Percentiles rank a stretch among this genome's conserved stretches.
These are phyloP conservation scores for Moricandia moricandioides DNA, from an alignment of 345 rosid genomes.

Conservation along the genomic window DNA sequence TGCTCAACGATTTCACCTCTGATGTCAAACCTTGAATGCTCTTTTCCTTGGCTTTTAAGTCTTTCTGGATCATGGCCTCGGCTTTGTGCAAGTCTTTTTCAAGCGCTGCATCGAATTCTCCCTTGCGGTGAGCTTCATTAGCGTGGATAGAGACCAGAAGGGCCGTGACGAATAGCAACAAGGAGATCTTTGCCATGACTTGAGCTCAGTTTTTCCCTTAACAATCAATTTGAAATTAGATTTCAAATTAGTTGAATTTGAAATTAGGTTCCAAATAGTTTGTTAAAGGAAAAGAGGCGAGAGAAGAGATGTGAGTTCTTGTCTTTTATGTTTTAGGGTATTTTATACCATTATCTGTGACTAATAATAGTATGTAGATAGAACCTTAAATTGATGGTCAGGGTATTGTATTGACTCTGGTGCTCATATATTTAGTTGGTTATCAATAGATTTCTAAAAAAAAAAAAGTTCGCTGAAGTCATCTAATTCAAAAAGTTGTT, in stretches of 20 bases:
- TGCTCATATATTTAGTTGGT: slow-evolving; percentile 16
- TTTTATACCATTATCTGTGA: slow-evolving; percentile 14
- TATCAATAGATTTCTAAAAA: slow-evolving; percentile 3
- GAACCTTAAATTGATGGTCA: slow-evolving; percentile 8
- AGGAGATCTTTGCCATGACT: slow-evolving; percentile 36
- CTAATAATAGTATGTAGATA: slow-evolving; percentile 19
- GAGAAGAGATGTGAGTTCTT: neutral
- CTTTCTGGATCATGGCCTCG: slow-evolving; percentile 1
- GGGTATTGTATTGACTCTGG: neutral
- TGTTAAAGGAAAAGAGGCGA: slow-evolving; percentile 33
- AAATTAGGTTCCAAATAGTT: slow-evolving; percentile 17
- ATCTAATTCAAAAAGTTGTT: neutral
- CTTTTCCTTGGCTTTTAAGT: slow-evolving; percentile 9
- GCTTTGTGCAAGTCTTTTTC: slow-evolving; percentile 26
- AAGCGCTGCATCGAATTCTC: neutral
- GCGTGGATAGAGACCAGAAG: slow-evolving; percentile 22
- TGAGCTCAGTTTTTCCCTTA: slow-evolving; percentile 21
- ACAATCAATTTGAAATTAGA: slow-evolving; percentile 29
- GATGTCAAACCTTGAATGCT: slow-evolving; percentile 5
- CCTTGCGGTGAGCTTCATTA: slow-evolving; percentile 22
- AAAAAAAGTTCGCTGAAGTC: neutral
- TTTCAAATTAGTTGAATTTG: neutral
- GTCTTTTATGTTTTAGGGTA: neutral
- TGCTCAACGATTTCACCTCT: slow-evolving; percentile 2
- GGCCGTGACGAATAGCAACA: slow-evolving; percentile 6